A percentile compares a stretch with the other conserved stretches of the same genome.
These are phyloP conservation scores for Eurotiales sp. DNA, from an alignment of 2,329 filamentous ascomycete species.

Conservation along the genomic window DNA sequence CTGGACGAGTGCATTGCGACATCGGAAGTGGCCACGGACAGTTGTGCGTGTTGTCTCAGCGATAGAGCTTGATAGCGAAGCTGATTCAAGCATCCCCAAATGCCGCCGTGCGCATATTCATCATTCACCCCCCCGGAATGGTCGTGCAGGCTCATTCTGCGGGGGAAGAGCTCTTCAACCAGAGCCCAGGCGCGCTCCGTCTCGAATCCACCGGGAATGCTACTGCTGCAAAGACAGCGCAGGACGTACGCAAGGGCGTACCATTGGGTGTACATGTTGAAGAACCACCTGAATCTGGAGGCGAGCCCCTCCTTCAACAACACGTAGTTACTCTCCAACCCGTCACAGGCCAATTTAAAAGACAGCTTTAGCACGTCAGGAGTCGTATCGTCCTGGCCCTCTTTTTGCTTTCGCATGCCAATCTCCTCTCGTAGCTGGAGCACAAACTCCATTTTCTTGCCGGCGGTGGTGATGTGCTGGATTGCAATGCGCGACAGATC, in stretches of 20 bases:
- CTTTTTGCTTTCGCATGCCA: slow-evolving; percentile 13
- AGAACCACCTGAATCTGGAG: slow-evolving; percentile 19
- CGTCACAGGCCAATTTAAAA: slow-evolving; percentile 18
- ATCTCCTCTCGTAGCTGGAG: slow-evolving; percentile 18
- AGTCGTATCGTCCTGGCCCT: background rate
- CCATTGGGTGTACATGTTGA: slow-evolving; percentile 20
- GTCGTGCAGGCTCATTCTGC: slow-evolving; percentile 7
- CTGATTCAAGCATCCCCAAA: slow-evolving; percentile 15
- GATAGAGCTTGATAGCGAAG: slow-evolving; percentile 16
- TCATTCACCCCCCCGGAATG: slow-evolving; percentile 6
- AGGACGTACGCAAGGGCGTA: slow-evolving; percentile 21
- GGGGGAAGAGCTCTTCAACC: slow-evolving; percentile 17
- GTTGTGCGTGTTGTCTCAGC: slow-evolving; percentile 6
- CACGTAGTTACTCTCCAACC: slow-evolving; percentile 14
- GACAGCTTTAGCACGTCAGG: slow-evolving; percentile 15
- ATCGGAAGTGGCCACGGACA: background rate
- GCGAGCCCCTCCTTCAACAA: slow-evolving; percentile 13
- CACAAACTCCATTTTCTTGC: slow-evolving; percentile 18
- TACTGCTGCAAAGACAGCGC: slow-evolving; percentile 18
- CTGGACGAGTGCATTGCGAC: background rate
- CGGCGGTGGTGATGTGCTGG: slow-evolving; percentile 16
- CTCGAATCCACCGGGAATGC: slow-evolving; percentile 10
- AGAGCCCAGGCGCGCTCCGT: slow-evolving; percentile 17
- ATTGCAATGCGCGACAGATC: slow-evolving; percentile 15
- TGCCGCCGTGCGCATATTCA: slow-evolving; percentile 14